Evolutionary conservation across 1,139 yeast species (phyloP).

Genomic region (Hemisphaericaspora xylanilytica): DNA sequence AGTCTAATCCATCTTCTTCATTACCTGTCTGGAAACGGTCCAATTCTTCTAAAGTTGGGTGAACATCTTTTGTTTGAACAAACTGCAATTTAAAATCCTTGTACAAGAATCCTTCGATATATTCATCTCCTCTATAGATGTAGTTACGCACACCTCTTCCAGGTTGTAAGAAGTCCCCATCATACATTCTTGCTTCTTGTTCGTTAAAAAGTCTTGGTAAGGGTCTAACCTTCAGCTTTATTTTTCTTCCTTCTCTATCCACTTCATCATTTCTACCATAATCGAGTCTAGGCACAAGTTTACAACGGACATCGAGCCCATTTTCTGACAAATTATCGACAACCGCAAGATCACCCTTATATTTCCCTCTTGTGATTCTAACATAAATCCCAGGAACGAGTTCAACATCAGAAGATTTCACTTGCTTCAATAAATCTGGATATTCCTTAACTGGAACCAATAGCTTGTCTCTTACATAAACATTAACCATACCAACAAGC

Average conservation of each 20-base stretch:
- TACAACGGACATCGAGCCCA: conserved; percentile 89
- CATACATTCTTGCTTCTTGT: conserved; percentile 57
- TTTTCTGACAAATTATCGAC: conserved; percentile 93
- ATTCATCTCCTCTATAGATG: conserved; percentile 82
- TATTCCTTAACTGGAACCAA: conserved; percentile 94
- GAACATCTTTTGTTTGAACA: conserved; percentile 78
- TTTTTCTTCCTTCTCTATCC: conserved; percentile 55
- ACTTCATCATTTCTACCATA: conserved; percentile 70
- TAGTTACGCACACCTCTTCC: conserved; percentile 74
- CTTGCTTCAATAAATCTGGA: conserved; percentile 89
- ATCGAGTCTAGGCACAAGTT: conserved; percentile 89
- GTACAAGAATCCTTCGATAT: conserved; percentile 79
- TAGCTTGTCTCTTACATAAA: conserved; percentile 67
- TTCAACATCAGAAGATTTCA: conserved; percentile 83
- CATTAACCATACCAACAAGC: conserved; percentile 83
- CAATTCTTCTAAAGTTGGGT: conserved; percentile 85
- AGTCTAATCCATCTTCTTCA: conserved; percentile 73
- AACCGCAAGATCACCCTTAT: conserved; percentile 88
- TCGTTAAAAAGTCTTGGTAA: conserved; percentile 83
- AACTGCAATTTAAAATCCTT: conserved; percentile 85
- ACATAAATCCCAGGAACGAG: conserved; percentile 91
- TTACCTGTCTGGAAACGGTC: conserved; percentile 74
- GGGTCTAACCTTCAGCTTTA: conserved; percentile 63
- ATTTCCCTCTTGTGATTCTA: conserved; percentile 85
- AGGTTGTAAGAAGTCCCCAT: conserved; percentile 60